Percentiles rank a stretch among this genome's conserved stretches.
These are phyloP conservation scores for Microdochium trichocladiopsis DNA, from an alignment of 2,329 filamentous ascomycete genomes.

Conservation along the genomic window DNA sequence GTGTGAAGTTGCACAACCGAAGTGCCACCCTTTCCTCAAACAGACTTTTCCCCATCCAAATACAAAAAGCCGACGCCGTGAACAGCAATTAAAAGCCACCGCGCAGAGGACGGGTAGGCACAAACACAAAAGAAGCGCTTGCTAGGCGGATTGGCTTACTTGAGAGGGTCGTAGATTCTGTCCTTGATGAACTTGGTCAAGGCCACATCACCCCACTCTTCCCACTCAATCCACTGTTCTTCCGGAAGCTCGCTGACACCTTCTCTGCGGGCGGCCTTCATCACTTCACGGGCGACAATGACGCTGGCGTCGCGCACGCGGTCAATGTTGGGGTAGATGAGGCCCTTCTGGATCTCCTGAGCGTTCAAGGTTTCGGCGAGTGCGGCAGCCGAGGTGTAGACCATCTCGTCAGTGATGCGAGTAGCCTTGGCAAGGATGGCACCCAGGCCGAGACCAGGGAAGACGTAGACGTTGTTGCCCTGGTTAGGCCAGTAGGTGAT, in stretches of 20 bases:
- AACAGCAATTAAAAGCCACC: not conserved
- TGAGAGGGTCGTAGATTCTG: conserved; percentile 50
- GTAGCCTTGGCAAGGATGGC: conserved; percentile 86
- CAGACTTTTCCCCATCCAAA: not conserved
- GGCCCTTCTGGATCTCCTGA: conserved; percentile 74
- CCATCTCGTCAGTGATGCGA: conserved; percentile 88
- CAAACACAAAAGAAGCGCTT: conserved; percentile 1
- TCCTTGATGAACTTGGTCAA: conserved; percentile 54
- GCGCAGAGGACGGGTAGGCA: not conserved
- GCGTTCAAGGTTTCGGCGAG: conserved; percentile 71
- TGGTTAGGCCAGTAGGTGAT: conserved; percentile 72
- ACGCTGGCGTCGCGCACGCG: conserved; percentile 88
- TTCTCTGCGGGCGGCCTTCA: conserved; percentile 81
- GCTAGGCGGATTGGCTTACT: conserved; percentile 7
- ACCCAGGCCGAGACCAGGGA: conserved; percentile 91
- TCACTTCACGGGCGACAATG: conserved; percentile 81
- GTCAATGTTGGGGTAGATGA: conserved; percentile 86
- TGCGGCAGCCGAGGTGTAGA: conserved; percentile 85
- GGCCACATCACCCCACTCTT: conserved; percentile 61
- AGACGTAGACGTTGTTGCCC: conserved; percentile 88
- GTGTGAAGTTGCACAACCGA: too few relatives aligned
- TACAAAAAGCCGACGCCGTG: not conserved
- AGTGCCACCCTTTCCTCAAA: not conserved
- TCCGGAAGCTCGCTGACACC: conserved; percentile 66
- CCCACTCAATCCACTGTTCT: conserved; percentile 64